These are phyloP conservation scores for Chaetothyriales sp. DNA, from an alignment of 2,329 filamentous ascomycete species.

Conservation along the genomic window DNA sequence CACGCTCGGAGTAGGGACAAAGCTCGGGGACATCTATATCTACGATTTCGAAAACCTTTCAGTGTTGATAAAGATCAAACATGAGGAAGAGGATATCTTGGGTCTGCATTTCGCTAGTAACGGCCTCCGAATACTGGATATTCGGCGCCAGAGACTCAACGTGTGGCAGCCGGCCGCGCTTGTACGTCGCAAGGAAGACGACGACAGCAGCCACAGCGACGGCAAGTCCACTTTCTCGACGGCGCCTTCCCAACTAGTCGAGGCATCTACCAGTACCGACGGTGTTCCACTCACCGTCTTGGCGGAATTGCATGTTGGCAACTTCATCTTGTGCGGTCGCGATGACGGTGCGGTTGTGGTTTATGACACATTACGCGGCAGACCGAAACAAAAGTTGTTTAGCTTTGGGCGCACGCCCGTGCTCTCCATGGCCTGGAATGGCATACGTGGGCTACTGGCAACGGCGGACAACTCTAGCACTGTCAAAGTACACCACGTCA, in stretches of 20 bases:
- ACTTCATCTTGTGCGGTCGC: conserved; percentile 25
- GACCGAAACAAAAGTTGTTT: conserved; percentile 14
- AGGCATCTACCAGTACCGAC: conserved; percentile 16
- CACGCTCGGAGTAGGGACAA: conserved; percentile 16
- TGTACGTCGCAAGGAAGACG: conserved; percentile 10
- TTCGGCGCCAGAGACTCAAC: conserved; percentile 17
- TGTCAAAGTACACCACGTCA: too few relatives aligned
- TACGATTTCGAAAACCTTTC: conserved; percentile 15
- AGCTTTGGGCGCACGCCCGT: too few relatives aligned
- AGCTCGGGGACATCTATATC: conserved; percentile 16
- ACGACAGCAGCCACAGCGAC: conserved; percentile 21
- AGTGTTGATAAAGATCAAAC: conserved; percentile 18
- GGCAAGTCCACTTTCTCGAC: conserved; percentile 28
- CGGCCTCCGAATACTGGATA: conserved; percentile 18
- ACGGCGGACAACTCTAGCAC: too few relatives aligned
- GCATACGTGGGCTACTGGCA: too few relatives aligned
- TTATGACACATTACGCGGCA: conserved; percentile 21
- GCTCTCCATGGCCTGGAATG: too few relatives aligned
- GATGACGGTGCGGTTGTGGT: conserved; percentile 25
- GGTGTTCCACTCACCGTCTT: conserved; percentile 23
- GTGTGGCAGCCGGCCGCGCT: conserved; percentile 21
- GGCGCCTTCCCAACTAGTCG: conserved; percentile 15
- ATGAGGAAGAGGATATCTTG: conserved; percentile 9
- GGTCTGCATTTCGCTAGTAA: conserved; percentile 18
- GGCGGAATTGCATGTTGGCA: conserved; percentile 15